Evolutionary conservation across 1,284 basidiomycete species (phyloP).

Genomic region (Irpex sp.): DNA sequence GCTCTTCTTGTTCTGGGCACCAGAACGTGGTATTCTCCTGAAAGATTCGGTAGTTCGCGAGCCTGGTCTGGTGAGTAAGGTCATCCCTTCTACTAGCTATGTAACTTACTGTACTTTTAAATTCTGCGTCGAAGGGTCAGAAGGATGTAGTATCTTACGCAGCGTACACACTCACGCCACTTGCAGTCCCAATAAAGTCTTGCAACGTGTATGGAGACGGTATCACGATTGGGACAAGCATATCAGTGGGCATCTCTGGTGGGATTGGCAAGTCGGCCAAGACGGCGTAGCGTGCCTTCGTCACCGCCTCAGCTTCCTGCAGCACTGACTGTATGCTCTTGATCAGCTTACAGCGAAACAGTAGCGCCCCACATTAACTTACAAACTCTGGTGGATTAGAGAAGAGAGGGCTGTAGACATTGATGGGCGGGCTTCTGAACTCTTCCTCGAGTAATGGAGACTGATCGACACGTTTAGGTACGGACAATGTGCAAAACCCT

Average conservation of each 20-base stretch:
- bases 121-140: background rate
- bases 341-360: background rate
- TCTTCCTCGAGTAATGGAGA: slow-evolving; percentile 14
- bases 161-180: slow-evolving; percentile 44
- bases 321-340: background rate
- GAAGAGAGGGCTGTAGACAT: slow-evolving; percentile 17
- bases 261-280: slow-evolving; percentile 62
- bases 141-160: background rate
- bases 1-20: slow-evolving; percentile 77
- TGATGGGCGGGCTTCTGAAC: background rate
- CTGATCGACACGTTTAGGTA: slow-evolving; percentile 6
- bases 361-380: background rate
- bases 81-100: background rate
- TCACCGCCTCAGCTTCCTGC: slow-evolving; percentile 43
- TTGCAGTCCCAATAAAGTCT: slow-evolving; percentile 61
- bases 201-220: slow-evolving; percentile 59
- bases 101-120: slow-evolving; percentile 12
- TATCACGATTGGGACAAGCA: slow-evolving; percentile 61
- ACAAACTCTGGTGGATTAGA: background rate
- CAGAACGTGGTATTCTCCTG: slow-evolving; percentile 65
- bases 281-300: slow-evolving; percentile 49
- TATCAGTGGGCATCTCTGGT: slow-evolving; percentile 54
- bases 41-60: slow-evolving; percentile 62
- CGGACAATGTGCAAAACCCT: background rate
- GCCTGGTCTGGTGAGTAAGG: slow-evolving; percentile 33